Evolutionary conservation across 148 eudicot genomes (phyloP), one percentile per base, ranked within the genome.

Genomic region (Amaranthus palmeri): DNA sequence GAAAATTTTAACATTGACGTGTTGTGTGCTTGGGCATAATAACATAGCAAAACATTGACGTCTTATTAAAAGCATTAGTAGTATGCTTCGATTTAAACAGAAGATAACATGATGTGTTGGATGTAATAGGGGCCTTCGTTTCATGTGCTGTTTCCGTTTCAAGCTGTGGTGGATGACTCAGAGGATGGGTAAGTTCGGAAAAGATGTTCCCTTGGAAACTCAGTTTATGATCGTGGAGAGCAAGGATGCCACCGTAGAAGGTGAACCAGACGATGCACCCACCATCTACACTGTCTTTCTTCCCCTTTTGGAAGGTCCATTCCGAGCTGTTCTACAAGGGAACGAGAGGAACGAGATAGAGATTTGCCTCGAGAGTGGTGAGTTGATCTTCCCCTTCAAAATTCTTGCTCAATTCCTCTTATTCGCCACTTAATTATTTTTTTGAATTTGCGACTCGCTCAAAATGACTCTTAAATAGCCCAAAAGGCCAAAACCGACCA

Each of bases 111-210:
- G 49, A 6, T 66, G 3, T 53, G 10, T 61, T 47, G 50, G 50
- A 54, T 77, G 54, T 72, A 3, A 49, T 82, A 93, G 98, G 88
- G 98, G 78, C 60, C 80, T 89, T 52, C 81, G 90, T 36, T 90
- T 93, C 81, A 81, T 93, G 97, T 93, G 98, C 58, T 83, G 85
- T 72, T 93, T 93, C 81, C 91, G 98, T 5, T 93, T 93, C 87
- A 93, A 93, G 84, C 80, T 93, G 40, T 93, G 98, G 98, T 93
- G 98, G 98, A 93, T 93, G 98, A 93, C 97, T 47, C 98, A 91
- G 65, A 86, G 97, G 66, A 93, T 93, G 88, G 98, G 98, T 6
- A 85, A 83, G 12, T 84, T 85, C 41, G 97, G 98, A 62, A 83
- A 86, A 74, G 97, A 93, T 68, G 75, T 93, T 70, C 98, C 98